Percentiles rank a stretch among this genome's conserved stretches.
These are phyloP conservation scores for Vickermania spadyakhi DNA, from an alignment of 208 protist species.

Conservation along the genomic window DNA sequence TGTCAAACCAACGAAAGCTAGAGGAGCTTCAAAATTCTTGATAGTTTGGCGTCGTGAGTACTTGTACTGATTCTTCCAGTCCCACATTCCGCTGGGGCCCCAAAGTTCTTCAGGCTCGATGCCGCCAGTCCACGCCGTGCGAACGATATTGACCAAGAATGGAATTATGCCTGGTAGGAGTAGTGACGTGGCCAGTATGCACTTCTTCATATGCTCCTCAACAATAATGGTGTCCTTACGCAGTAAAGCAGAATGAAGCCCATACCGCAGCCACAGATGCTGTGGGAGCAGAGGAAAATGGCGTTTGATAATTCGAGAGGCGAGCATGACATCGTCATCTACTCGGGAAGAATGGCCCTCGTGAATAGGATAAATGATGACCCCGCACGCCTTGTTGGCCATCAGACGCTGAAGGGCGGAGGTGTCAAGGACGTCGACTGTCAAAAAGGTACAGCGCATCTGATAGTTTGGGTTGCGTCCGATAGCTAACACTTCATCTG, in stretches of 20 bases:
- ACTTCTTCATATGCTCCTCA: constrained; percentile 79
- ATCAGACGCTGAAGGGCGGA: constrained; percentile 54
- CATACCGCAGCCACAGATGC: constrained; percentile 78
- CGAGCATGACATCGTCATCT: constrained; percentile 82
- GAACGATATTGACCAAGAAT: constrained; percentile 81
- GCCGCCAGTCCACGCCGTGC: constrained; percentile 46
- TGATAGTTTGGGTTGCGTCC: constrained; percentile 73
- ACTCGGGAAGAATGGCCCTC: constrained; percentile 59
- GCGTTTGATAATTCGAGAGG: constrained; percentile 70
- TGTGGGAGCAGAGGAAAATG: constrained; percentile 60
- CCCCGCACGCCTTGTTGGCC: constrained; percentile 40
- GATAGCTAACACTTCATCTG: constrained; percentile 51
- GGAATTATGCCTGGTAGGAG: constrained; percentile 75
- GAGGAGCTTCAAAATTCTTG: constrained; percentile 46
- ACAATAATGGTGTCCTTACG: constrained; percentile 47
- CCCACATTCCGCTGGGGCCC: constrained; percentile 33
- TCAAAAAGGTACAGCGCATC: constrained; percentile 61
- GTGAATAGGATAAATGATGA: constrained; percentile 65
- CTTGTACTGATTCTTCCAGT: constrained; percentile 77
- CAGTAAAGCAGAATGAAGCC: constrained; percentile 59
- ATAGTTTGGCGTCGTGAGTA: constrained; percentile 72
- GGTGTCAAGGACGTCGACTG: constrained; percentile 47
- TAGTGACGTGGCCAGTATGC: constrained; percentile 70
- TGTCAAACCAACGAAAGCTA: constrained; percentile 31
- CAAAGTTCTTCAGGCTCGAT: constrained; percentile 39